Evolutionary conservation across 2,329 filamentous ascomycete species (phyloP).

Genomic region (Beauveria bassiana): DNA sequence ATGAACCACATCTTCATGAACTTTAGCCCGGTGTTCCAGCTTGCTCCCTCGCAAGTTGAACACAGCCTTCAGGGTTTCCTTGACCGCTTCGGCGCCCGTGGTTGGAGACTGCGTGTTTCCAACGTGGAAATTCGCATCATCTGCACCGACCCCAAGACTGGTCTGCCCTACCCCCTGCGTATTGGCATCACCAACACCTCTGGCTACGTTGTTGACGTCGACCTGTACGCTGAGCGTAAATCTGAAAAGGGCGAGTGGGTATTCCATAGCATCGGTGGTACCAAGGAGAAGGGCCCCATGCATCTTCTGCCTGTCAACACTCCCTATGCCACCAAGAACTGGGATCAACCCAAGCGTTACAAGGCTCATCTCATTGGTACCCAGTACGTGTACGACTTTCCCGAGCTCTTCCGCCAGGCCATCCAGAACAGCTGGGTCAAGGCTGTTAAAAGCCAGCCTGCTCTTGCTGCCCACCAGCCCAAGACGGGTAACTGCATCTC

Average conservation of each 20-base stretch:
- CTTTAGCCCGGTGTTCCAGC: conserved; percentile 93
- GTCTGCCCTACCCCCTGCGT: conserved; percentile 81
- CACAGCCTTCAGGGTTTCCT: conserved; percentile 90
- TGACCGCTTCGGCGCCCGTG: conserved; percentile 89
- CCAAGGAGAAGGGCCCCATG: conserved; percentile 90
- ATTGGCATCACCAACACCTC: conserved; percentile 98
- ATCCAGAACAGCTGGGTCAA: conserved; percentile 91
- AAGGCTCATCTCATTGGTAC: conserved; percentile 99
- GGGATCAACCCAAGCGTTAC: conserved; percentile 97
- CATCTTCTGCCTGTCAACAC: conserved; percentile 85
- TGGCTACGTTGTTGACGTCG: conserved; percentile 93
- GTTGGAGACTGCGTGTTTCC: conserved; percentile 92
- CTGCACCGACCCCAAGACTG: conserved; percentile 82
- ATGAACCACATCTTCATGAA: conserved; percentile 99
- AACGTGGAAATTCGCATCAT: conserved; percentile 98
- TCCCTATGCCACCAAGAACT: conserved; percentile 96
- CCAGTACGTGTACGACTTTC: conserved; percentile 99
- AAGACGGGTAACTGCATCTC: conserved; percentile 84
- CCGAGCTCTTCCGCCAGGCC: conserved; percentile 95
- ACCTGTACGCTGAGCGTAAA: conserved; percentile 96
- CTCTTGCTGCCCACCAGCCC: conserved; percentile 73
- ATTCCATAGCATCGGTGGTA: conserved; percentile 95
- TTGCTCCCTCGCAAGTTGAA: conserved; percentile 83
- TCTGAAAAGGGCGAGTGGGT: conserved; percentile 97
- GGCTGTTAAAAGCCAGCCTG: conserved; percentile 64